These are phyloP conservation scores for Berkeleyomyces basicola DNA, from an alignment of 2,329 filamentous ascomycete species.

Conservation along the genomic window DNA sequence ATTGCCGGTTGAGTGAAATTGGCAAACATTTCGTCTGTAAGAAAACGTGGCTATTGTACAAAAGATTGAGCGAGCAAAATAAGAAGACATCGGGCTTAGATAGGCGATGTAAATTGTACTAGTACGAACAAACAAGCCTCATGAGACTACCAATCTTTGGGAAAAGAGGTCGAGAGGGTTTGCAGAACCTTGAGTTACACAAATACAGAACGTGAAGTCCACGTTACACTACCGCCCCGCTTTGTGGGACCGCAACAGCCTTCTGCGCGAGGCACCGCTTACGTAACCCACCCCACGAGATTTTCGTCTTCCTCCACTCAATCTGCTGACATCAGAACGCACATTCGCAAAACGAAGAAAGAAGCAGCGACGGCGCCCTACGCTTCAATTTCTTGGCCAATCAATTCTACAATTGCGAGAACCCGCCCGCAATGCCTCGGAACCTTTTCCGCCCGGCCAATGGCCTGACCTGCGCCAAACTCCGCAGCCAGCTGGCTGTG, in stretches of 20 bases:
- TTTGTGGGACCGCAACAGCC: constrained; percentile 6
- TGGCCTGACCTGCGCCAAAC: constrained; percentile 6
- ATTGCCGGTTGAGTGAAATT: too few relatives aligned
- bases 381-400: neutral
- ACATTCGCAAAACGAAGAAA: neutral
- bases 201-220: neutral
- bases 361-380: neutral
- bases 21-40: too few relatives aligned
- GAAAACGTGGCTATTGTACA: too few relatives aligned
- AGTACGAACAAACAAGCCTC: too few relatives aligned
- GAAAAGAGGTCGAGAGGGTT: too few relatives aligned
- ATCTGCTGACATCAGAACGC: neutral
- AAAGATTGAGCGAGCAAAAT: too few relatives aligned
- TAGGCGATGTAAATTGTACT: too few relatives aligned
- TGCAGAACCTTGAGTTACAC: too few relatives aligned
- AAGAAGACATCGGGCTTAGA: too few relatives aligned
- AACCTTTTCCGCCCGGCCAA: constrained; percentile 13
- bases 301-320: constrained; percentile 5
- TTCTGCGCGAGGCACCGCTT: constrained; percentile 7
- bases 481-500: constrained; percentile 4
- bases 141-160: too few relatives aligned
- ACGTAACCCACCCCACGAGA: constrained; percentile 11
- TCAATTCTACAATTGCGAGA: neutral
- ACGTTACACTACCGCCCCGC: too few relatives aligned
- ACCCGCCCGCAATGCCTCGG: constrained; percentile 10